Percentiles rank a stretch among this genome's conserved stretches.
Conservation (phyloP, 2,329 filamentous ascomycete species). For the Didymellaceae sp. region DNA sequence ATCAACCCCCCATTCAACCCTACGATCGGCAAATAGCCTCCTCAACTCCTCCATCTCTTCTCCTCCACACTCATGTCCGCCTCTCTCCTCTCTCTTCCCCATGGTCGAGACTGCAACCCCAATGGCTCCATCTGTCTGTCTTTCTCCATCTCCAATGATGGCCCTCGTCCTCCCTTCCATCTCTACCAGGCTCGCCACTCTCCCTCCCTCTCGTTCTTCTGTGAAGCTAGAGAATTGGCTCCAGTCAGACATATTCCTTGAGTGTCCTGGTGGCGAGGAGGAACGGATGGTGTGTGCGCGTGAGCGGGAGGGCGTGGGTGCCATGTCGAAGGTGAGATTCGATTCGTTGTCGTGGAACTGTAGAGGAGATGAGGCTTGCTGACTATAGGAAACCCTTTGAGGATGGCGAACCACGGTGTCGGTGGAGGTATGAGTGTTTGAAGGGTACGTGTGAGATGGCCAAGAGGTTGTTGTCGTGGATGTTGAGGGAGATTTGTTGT, state of each 20-base stretch:
- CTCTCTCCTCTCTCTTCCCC: background rate
- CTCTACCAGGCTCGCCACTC: background rate
- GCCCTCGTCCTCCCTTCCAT: background rate
- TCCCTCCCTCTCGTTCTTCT: background rate
- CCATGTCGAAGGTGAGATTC: slow-evolving; percentile 37
- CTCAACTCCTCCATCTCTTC: slow-evolving; percentile 11
- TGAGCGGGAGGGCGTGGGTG: slow-evolving; percentile 21
- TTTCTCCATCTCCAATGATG: background rate
- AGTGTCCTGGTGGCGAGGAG: slow-evolving; percentile 6
- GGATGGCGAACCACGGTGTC: background rate
- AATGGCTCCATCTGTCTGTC: background rate
- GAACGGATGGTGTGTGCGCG: slow-evolving; percentile 21
- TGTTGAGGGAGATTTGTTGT: background rate
- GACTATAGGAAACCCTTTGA: too few relatives aligned
- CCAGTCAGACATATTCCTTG: slow-evolving; percentile 26
- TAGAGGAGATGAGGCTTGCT: too few relatives aligned
- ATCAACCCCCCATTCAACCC: slow-evolving; percentile 4
- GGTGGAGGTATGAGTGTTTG: too few relatives aligned
- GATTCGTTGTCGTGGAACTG: slow-evolving; percentile 35
- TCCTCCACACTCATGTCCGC: background rate
- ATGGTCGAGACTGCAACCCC: slow-evolving; percentile 7
- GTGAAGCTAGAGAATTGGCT: slow-evolving; percentile 32
- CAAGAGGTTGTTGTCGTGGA: background rate
- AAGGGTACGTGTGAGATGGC: too few relatives aligned
- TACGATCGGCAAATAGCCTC: slow-evolving; percentile 3